Evolutionary conservation across 1,139 yeast genomes (phyloP).

Genomic region (Geotrichum armillariae): DNA sequence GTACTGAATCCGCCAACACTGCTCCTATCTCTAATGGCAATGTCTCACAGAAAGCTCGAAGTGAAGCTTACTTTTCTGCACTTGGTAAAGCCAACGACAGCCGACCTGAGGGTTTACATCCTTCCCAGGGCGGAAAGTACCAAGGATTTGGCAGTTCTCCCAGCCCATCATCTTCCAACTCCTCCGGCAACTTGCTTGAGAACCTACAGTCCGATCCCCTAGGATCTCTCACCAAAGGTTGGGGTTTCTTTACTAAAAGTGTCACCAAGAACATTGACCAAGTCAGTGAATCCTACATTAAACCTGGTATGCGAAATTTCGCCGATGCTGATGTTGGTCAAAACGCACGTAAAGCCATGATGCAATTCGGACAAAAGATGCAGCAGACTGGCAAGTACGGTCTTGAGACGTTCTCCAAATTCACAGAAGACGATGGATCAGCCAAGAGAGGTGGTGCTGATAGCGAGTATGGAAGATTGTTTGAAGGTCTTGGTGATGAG

Average conservation of each 20-base stretch:
- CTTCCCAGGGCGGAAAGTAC: slow-evolving; percentile 92
- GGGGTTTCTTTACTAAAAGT: slow-evolving; percentile 87
- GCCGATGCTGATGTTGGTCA: slow-evolving; percentile 76
- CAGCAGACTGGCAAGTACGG: slow-evolving; percentile 79
- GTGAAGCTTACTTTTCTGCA: slow-evolving; percentile 79
- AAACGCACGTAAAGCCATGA: slow-evolving; percentile 88
- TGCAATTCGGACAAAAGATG: slow-evolving; percentile 92
- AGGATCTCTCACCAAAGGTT: slow-evolving; percentile 86
- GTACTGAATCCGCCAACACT: too few species aligned
- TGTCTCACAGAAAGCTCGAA: slow-evolving; percentile 53
- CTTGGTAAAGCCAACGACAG: slow-evolving; percentile 71
- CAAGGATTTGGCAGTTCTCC: slow-evolving; percentile 90
- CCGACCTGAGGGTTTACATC: slow-evolving; percentile 80
- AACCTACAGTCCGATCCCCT: slow-evolving; percentile 83
- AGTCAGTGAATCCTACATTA: slow-evolving; percentile 83
- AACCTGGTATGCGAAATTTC: slow-evolving; percentile 81
- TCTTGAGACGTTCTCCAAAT: slow-evolving; percentile 57
- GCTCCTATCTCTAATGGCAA: slow-evolving; percentile 30
- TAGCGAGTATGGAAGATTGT: slow-evolving; percentile 51
- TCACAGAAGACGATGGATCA: slow-evolving; percentile 48
- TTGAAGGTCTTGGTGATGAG: slow-evolving; percentile 52
- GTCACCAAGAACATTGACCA: slow-evolving; percentile 82
- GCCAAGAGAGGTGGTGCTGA: slow-evolving; percentile 38
- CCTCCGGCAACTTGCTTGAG: slow-evolving; percentile 51
- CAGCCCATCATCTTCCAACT: slow-evolving; percentile 46